A percentile compares a stretch with the other conserved stretches of the same genome.
Conservation (phyloP, 495 filamentous ascomycete species). For the Hypoxylon lienhwacheense region DNA sequence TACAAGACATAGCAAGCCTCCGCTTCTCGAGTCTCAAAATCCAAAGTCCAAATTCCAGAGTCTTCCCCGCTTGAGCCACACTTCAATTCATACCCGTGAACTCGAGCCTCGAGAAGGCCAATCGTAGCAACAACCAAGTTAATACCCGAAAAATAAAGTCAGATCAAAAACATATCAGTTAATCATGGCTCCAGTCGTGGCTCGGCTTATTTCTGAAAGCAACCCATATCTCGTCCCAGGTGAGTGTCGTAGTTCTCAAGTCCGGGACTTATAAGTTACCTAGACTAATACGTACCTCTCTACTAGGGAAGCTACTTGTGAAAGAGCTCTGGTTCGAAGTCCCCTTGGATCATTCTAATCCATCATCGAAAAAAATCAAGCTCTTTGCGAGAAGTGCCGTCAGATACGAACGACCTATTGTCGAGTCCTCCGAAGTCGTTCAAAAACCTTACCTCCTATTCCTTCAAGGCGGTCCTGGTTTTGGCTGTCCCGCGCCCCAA, state of each 20-base stretch:
- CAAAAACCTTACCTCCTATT: constrained; percentile 59
- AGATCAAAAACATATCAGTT: background rate
- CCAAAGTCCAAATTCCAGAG: background rate
- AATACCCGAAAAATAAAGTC: background rate
- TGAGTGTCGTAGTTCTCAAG: constrained; percentile 8
- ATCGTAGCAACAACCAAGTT: background rate
- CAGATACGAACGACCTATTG: constrained; percentile 64
- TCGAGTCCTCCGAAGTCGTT: constrained; percentile 47
- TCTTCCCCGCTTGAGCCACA: constrained; percentile 27
- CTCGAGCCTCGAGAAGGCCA: background rate
- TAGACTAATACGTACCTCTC: constrained; percentile 7
- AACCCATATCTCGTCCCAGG: constrained; percentile 42
- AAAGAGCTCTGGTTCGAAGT: constrained; percentile 86
- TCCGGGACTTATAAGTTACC: background rate
- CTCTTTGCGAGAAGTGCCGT: constrained; percentile 76
- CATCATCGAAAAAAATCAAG: constrained; percentile 59
- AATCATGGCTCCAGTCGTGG: constrained; percentile 34
- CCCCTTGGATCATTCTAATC: constrained; percentile 72
- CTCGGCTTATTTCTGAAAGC: constrained; percentile 34
- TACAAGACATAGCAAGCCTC: constrained; percentile 6
- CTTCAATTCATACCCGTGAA: background rate
- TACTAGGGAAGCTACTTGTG: constrained; percentile 69
- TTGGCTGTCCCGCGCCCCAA: constrained; percentile 73
- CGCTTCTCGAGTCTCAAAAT: background rate
- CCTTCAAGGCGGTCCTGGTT: constrained; percentile 78